Base-by-base conservation (phyloP, 768 basidiomycete genomes). In the Termitomyces sp. region DNA sequence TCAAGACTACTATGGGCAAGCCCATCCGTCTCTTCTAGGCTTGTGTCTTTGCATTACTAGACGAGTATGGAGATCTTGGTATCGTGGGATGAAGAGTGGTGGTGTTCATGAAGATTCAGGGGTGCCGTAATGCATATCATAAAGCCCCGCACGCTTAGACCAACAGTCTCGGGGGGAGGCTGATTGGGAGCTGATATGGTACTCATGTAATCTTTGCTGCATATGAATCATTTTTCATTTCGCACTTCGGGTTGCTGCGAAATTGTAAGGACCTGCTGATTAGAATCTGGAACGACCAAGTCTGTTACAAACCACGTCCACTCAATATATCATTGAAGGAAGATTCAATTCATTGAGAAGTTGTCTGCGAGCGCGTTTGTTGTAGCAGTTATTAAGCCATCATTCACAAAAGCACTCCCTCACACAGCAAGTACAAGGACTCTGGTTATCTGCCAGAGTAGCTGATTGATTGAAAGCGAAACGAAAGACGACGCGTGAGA, bases 1-100 rank as follows among this genome's bases (percentile, higher is more conserved):
- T 99, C 82, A 99, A 99, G 84, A 86, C 87, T 69, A 94, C 96
- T 70, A 99, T 98, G 97, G 96, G 96, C 82, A 97, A 96, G 79
- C 93, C 95, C 60, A 77, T 95, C 68, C 93, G 96, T 59, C 80
- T 98, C 63, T 98, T 88, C 88, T 98, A 81, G 81, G 18, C 50
- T 65, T 49, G 60, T 45, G 43, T 12, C 60, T 48, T 38, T 26
- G 20, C 4, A 18, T 32, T 22, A 12, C 22, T 50, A 40, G 57
- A 50, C 45, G 58, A 36, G 35, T 60, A 30, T 42, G 44, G 42
- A 58, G 61, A 57, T 54, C 6, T 26, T 59, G 62, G 59, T 61
- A 59, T 59, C 53, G 30, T 40, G 38, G 45, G 18, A 52, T 46
- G 58, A 62, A 63, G 46, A 43, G 8, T 42, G 57, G 59, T 60